Evolutionary conservation across 495 filamentous ascomycete genomes (phyloP).

Genomic region (Baudoinia panamericana): DNA sequence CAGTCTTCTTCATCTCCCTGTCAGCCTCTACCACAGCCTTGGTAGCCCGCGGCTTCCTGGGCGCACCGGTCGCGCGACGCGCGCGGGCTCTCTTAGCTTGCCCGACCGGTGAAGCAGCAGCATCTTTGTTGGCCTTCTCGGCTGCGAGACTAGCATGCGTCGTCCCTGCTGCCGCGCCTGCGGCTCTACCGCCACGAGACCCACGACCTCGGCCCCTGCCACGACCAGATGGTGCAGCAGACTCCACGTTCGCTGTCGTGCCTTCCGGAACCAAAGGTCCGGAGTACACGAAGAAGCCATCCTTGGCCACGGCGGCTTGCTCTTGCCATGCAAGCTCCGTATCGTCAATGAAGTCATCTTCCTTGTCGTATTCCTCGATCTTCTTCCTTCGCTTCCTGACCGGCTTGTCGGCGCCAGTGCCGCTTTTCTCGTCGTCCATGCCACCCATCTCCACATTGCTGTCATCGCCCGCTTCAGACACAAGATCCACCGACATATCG

Average conservation of each 20-base stretch:
- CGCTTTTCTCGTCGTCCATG: conserved; percentile 30
- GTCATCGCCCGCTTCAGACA: conserved; percentile 27
- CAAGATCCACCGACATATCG: conserved; percentile 38
- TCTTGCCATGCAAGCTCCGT: conserved; percentile 93
- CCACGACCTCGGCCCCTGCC: conserved; percentile 44
- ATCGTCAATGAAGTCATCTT: conserved; percentile 96
- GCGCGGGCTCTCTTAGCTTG: conserved; percentile 27
- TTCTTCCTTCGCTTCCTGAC: conserved; percentile 62
- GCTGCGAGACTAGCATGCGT: conserved; percentile 12
- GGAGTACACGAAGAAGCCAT: conserved; percentile 39
- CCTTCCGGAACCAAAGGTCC: conserved; percentile 54
- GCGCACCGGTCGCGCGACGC: conserved; percentile 56
- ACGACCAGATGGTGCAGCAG: conserved; percentile 34
- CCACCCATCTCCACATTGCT: conserved; percentile 71
- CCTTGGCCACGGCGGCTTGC: conserved; percentile 81
- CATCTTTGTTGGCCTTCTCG: conserved; percentile 8
- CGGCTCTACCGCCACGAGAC: conserved; percentile 1
- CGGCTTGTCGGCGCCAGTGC: conserved; percentile 46
- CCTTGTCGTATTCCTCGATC: conserved; percentile 90
- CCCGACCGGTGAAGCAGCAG: too few species aligned
- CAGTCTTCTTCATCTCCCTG: conserved; percentile 45
- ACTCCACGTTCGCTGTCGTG: conserved; percentile 45
- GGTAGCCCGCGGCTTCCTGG: conserved; percentile 64
- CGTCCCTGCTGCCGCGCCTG: neutral
- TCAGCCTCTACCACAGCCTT: conserved; percentile 56